phyloP scores from a whole-genome alignment of 495 filamentous ascomycete genomes.

The Xylaria flabelliformis region DNA sequence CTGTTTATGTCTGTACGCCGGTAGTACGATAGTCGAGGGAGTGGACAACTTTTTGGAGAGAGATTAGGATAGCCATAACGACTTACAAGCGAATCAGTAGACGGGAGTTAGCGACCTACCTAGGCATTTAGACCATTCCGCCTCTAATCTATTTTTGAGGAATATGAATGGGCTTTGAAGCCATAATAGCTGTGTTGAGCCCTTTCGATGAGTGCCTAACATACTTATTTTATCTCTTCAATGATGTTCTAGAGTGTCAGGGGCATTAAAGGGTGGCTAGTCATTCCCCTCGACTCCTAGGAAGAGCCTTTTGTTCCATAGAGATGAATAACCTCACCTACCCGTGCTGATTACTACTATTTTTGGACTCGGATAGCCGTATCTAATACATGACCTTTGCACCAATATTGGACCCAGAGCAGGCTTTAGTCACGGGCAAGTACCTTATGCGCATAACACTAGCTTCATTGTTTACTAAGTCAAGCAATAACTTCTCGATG shows the following conservation, averaged over 20 bases:
- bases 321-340: neutral
- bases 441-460: neutral
- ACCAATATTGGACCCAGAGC: neutral
- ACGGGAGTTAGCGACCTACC: neutral
- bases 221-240: neutral
- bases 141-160: neutral
- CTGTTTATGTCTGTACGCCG: neutral
- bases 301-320: neutral
- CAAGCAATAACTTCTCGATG: neutral
- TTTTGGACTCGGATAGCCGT: neutral
- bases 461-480: slow-evolving; percentile 2
- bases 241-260: neutral
- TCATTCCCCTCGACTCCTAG: neutral
- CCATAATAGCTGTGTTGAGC: neutral
- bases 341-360: neutral
- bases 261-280: neutral
- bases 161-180: neutral
- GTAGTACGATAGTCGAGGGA: neutral
- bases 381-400: neutral
- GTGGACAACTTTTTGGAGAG: neutral
- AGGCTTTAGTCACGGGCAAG: neutral
- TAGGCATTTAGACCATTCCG: neutral
- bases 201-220: neutral
- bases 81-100: neutral
- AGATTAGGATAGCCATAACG: neutral